Base-by-base conservation (phyloP, 768 basidiomycete species). In the Boletellus ananas region DNA sequence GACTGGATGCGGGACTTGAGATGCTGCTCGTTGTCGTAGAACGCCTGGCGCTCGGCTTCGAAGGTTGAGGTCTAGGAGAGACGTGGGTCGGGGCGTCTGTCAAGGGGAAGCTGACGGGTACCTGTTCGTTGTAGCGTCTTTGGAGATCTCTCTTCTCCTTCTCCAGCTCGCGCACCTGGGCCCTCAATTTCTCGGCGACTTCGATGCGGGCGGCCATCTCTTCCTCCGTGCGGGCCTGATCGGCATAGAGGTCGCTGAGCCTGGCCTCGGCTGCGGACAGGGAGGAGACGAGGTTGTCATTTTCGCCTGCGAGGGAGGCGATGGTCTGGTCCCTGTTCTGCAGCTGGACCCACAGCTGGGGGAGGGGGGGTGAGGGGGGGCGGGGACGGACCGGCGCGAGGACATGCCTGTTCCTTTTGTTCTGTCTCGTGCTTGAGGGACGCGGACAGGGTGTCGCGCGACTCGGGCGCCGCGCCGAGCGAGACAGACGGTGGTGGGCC, bases 11-110 rank as follows among this genome's bases (percentile, higher is more conserved):
- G 88, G 39, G 88, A 87, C 69, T 92, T 93, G 56, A 94, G 83
- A 67, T 93, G 91, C 64, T 94, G 88, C 61, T 95, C 92, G 61
- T 90, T 92, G 69, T 94, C 92, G 62, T 92, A 92, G 68, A 93
- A 89, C 14, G 90, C 79, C 65, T 94, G 90, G 31, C 93, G 85
- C 69, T 95, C 93, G 8, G 90, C 87, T 62, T 95, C 93, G 63
- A 94, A 94, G 3, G 87, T 87, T 16, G 81, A 73, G n/a, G 84
- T 85, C 91, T 94, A 62, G 31, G 38, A 11, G 47, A 42, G 25
- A 49, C 31, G 45, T 51, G 43, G 35, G n/a, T 43, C 31, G 44
- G 38, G 39, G 49, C 50, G 51, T 55, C 50, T 56, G 54, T 50
- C 55, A 54, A 51, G 43, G 40, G 14, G 41, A 50, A 40, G 47